These are phyloP conservation scores for Neurospora discreta DNA, from an alignment of 495 filamentous ascomycete genomes.

Conservation along the genomic window DNA sequence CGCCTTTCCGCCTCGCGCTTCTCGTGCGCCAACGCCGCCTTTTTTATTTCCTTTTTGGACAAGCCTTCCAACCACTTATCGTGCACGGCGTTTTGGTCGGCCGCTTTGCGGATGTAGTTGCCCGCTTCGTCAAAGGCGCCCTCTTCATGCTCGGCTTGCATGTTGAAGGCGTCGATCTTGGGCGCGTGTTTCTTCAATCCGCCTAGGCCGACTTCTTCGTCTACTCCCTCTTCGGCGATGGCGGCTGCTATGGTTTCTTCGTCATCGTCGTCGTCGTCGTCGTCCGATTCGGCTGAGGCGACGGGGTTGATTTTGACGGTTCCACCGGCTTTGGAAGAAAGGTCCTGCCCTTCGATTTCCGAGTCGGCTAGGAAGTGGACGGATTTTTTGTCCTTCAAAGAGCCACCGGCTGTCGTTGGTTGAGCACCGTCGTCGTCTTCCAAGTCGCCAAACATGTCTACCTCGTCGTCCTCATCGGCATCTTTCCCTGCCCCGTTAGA, in stretches of 20 bases:
- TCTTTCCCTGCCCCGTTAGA: slow-evolving; percentile 19
- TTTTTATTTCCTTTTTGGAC: slow-evolving; percentile 84
- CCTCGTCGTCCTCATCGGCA: slow-evolving; percentile 52
- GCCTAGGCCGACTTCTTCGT: slow-evolving; percentile 82
- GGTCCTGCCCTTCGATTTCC: slow-evolving; percentile 82
- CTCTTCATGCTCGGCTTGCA: slow-evolving; percentile 82
- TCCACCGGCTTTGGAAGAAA: slow-evolving; percentile 57
- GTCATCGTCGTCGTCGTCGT: slow-evolving; percentile 44
- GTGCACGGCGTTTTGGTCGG: slow-evolving; percentile 86
- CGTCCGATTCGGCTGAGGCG: slow-evolving; percentile 40
- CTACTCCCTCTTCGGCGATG: slow-evolving; percentile 56
- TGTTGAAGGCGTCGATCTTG: slow-evolving; percentile 94
- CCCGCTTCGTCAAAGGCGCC: slow-evolving; percentile 82
- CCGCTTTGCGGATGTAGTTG: slow-evolving; percentile 84
- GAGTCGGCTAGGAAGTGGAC: slow-evolving; percentile 65
- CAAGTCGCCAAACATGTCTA: slow-evolving; percentile 88
- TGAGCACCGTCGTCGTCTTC: slow-evolving; percentile 42
- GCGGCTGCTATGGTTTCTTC: slow-evolving; percentile 59
- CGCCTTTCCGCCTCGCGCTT: slow-evolving; percentile 68
- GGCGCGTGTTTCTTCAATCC: slow-evolving; percentile 89
- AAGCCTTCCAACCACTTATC: slow-evolving; percentile 88
- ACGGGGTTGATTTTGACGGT: slow-evolving; percentile 40
- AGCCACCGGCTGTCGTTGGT: too few relatives aligned
- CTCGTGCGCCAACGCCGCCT: slow-evolving; percentile 72
- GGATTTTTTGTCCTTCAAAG: slow-evolving; percentile 56